A percentile compares a stretch with the other conserved stretches of the same genome.
These are phyloP conservation scores for Pyronema omphalodes DNA, from an alignment of 495 filamentous ascomycete genomes.

Conservation along the genomic window DNA sequence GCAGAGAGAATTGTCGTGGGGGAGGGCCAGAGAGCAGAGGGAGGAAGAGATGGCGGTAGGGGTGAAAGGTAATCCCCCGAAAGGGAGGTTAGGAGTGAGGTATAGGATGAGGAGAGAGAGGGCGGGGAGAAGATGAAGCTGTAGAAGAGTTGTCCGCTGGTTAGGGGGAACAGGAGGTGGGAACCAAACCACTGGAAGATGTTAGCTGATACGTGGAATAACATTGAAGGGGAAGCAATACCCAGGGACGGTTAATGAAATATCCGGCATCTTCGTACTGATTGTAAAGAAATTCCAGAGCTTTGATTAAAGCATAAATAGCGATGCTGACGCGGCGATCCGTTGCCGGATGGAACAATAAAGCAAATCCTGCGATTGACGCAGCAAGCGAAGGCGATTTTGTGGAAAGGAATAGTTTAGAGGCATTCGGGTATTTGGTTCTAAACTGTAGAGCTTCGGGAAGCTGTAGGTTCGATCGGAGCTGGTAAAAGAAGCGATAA, in stretches of 20 bases:
- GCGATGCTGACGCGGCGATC: slow-evolving; percentile 63
- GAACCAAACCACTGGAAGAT: slow-evolving; percentile 71
- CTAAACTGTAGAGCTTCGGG: slow-evolving; percentile 59
- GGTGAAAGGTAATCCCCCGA: slow-evolving; percentile 60
- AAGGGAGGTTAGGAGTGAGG: slow-evolving; percentile 52
- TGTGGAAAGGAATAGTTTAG: slow-evolving; percentile 53
- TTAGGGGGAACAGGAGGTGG: slow-evolving; percentile 88
- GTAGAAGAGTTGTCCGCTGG: slow-evolving; percentile 77
- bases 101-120: slow-evolving; percentile 56
- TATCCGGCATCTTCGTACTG: slow-evolving; percentile 59
- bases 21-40: slow-evolving; percentile 50
- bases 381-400: slow-evolving; percentile 79
- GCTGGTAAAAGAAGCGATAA: slow-evolving; percentile 68
- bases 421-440: slow-evolving; percentile 57
- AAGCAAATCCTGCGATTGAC: slow-evolving; percentile 59
- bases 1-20: slow-evolving; percentile 62
- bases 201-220: slow-evolving; percentile 10
- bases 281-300: slow-evolving; percentile 77
- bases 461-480: slow-evolving; percentile 59
- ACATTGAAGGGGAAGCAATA: slow-evolving; percentile 4
- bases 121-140: slow-evolving; percentile 86
- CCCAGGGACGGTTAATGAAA: slow-evolving; percentile 41
- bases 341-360: slow-evolving; percentile 59
- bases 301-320: slow-evolving; percentile 59
- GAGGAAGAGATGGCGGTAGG: slow-evolving; percentile 50